Evolutionary conservation across 169 alveolate genomes (phyloP), one percentile per base, ranked within the genome.

Genomic region (Plasmodium gonderi): DNA sequence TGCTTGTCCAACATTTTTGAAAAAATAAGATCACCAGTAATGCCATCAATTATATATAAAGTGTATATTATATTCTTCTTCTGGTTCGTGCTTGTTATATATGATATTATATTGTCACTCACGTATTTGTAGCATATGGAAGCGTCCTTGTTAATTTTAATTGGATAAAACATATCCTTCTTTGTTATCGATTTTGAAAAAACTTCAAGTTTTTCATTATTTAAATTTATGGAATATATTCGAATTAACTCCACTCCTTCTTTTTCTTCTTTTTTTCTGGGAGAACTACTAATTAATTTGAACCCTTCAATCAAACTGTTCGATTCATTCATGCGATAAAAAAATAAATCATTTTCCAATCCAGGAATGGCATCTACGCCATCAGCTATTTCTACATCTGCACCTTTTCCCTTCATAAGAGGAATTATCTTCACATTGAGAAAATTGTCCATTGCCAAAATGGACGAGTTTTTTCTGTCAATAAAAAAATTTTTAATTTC

Each of bases 141-240:
- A n/a, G 93, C 93, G 49, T 87, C 93, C 29, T 87, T 87, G 42
- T 87, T 87, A 67, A 87, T 87, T 87, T 87, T 75, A 8, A 87
- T 75, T 49, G 93, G 93, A 36, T 68, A 87, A 87, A 87, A 87
- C 14, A 67, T 75, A 31, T 87, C 87, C 67, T 87, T 87, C 67
- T 87, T 75, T 40, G 93, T 87, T 40, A 87, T n/a, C 23, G 93
- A 75, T 17, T 87, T 75, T 29, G 87, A 12, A 51, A 49, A 87
- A 54, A 87, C 49, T 67, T 54, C 87, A 8, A 87, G n/a, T 23
- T 87, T 17, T 36, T 87, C 93, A 7, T 54, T 23, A 47, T 87
- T 54, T 51, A 87, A 29, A 51, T 75, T 87, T 74, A 87, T 87
- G 20, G 68, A 87, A 65, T 87, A 87, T 2, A 82, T 87, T 60